Percentiles rank a stretch among this genome's conserved stretches.
Evolutionary conservation across 495 filamentous ascomycete species (phyloP).

Genomic region (Recurvomyces mirabilis): DNA sequence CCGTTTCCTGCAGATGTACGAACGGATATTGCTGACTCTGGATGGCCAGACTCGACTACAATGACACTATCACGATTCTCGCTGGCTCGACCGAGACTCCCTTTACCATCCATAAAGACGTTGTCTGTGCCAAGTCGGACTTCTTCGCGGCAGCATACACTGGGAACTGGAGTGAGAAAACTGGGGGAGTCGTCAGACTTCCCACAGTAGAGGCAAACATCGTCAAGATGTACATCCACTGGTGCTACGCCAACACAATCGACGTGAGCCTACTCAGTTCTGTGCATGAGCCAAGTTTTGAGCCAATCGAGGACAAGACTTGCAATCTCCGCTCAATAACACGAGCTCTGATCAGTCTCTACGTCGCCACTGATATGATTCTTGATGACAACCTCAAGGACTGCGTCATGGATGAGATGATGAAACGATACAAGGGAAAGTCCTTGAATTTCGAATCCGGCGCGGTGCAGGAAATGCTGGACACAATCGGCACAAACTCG

Average conservation of each 20-base stretch:
- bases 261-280: not conserved
- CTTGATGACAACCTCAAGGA: no score
- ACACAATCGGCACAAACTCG: no score
- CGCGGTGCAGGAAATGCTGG: no score
- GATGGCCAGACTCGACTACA: not conserved
- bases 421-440: no score
- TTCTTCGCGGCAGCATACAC: conserved; percentile 2
- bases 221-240: conserved; percentile 1
- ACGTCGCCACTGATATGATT: no score
- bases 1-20: not conserved
- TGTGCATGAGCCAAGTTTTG: no score
- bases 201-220: not conserved
- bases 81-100: not conserved
- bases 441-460: no score
- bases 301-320: no score
- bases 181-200: not conserved
- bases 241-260: not conserved
- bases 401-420: no score
- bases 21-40: not conserved
- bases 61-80: not conserved
- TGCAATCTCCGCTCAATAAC: no score
- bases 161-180: not conserved
- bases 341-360: no score
- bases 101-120: not conserved
- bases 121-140: not conserved